Evolutionary conservation across 495 filamentous ascomycete species (phyloP).

Genomic region (Daldinia decipiens): DNA sequence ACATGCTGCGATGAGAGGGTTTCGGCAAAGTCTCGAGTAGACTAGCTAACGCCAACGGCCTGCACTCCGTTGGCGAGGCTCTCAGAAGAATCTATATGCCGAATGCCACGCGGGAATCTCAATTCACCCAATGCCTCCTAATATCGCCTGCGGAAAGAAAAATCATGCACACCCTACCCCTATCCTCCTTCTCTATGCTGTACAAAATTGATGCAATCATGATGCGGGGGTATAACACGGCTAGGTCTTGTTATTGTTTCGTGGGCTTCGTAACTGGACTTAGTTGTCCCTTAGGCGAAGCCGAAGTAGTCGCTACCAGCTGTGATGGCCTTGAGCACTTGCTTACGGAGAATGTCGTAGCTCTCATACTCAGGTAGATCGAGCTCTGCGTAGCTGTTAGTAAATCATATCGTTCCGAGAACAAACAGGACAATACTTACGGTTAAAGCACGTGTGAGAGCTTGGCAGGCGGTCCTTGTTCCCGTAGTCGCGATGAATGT

Average conservation of each 20-base stretch:
- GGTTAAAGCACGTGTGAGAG: constrained; percentile 99
- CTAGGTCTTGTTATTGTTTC: not conserved
- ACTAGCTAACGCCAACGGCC: constrained; percentile 38
- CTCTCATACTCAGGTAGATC: constrained; percentile 98
- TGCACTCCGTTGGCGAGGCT: constrained; percentile 41
- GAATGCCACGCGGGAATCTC: constrained; percentile 21
- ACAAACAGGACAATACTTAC: constrained; percentile 68
- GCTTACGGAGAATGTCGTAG: constrained; percentile 88
- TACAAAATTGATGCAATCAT: constrained; percentile 35
- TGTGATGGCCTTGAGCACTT: constrained; percentile 93
- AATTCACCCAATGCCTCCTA: constrained; percentile 16
- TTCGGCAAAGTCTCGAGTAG: constrained; percentile 14
- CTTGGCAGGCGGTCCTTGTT: constrained; percentile 96
- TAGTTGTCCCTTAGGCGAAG: constrained; percentile 74
- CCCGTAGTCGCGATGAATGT: constrained; percentile 98
- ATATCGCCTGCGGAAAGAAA: constrained; percentile 21
- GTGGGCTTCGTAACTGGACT: not conserved
- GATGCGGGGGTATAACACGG: constrained; percentile 16
- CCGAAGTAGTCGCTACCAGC: constrained; percentile 97
- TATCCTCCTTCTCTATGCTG: constrained; percentile 32
- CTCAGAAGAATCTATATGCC: constrained; percentile 28
- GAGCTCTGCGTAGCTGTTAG: constrained; percentile 72
- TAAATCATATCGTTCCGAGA: constrained; percentile 46
- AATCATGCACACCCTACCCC: constrained; percentile 23
- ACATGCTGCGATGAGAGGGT: constrained; percentile 29